These are phyloP conservation scores for Ophiostoma pallidulum DNA, from an alignment of 2,329 filamentous ascomycete genomes.

Conservation along the genomic window DNA sequence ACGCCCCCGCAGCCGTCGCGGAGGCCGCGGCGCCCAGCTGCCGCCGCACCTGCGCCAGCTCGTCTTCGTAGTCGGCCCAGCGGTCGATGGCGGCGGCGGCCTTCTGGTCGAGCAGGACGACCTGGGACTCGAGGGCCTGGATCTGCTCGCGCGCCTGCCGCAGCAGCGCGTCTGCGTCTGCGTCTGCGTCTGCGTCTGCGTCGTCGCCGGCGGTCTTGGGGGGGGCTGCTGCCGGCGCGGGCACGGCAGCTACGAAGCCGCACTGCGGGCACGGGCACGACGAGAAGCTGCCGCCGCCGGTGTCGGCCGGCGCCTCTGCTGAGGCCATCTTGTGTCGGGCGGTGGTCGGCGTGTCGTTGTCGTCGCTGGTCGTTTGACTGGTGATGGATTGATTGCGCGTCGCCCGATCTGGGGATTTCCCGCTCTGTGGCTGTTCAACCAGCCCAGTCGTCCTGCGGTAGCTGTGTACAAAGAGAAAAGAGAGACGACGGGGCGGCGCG, in stretches of 20 bases:
- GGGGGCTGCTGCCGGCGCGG: background rate
- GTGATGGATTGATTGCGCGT: background rate
- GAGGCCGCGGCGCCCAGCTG: conserved; percentile 15
- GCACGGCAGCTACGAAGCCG: conserved; percentile 8
- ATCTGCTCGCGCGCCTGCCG: conserved; percentile 50
- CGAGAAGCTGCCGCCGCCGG: background rate
- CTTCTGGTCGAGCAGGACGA: conserved; percentile 61
- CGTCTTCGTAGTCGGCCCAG: conserved; percentile 74
- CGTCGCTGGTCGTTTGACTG: background rate
- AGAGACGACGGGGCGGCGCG: too few species aligned
- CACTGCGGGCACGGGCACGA: conserved; percentile 15
- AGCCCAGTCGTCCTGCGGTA: too few species aligned
- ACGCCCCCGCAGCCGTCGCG: conserved; percentile 2
- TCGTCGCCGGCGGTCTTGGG: background rate
- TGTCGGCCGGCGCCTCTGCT: background rate
- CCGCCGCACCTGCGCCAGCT: conserved; percentile 50
- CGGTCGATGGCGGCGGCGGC: conserved; percentile 54
- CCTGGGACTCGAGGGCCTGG: conserved; percentile 60
- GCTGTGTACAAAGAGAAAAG: too few species aligned
- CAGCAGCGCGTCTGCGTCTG: conserved; percentile 29
- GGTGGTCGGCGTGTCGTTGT: background rate
- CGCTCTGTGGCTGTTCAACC: too few species aligned
- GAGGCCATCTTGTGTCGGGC: background rate
- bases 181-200: too few species aligned
- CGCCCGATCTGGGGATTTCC: background rate